Conservation (phyloP, 1,139 yeast genomes). For the Chernovozyma aurita region DNA sequence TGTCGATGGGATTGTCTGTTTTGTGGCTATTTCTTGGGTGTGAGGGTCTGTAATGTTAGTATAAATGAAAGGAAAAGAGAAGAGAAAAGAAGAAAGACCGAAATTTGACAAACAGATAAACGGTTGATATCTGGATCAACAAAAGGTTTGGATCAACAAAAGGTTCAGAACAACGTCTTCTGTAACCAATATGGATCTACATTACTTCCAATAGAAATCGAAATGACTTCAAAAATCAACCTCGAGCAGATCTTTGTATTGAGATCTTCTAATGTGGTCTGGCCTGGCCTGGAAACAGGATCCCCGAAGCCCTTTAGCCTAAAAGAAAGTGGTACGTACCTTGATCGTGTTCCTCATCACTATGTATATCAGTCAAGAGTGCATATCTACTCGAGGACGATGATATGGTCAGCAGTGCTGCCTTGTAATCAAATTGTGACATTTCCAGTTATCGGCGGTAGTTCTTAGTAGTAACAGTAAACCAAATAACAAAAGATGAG, state of each 20-base stretch:
- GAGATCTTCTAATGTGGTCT: no score
- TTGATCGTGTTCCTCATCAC: conserved; percentile 1
- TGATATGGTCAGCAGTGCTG: background rate
- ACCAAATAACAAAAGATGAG: background rate
- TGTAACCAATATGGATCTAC: no score
- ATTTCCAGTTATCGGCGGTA: no score
- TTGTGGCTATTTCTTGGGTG: background rate
- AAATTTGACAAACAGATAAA: background rate
- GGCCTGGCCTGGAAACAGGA: background rate
- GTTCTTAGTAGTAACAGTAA: background rate
- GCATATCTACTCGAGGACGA: conserved; percentile 3
- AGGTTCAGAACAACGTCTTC: no score
- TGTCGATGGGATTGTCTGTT: background rate
- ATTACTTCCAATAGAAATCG: no score
- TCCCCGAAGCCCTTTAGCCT: background rate
- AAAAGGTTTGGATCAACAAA: no score
- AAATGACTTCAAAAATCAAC: background rate
- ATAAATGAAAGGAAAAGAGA: background rate
- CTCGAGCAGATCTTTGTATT: background rate
- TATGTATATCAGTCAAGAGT: background rate
- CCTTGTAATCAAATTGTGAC: background rate
- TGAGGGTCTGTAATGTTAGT: background rate
- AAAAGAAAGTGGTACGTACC: background rate
- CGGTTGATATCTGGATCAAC: no score
- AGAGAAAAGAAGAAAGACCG: background rate